Evolutionary conservation across 1,284 basidiomycete genomes (phyloP).

Genomic region (Vanrija pseudolonga): DNA sequence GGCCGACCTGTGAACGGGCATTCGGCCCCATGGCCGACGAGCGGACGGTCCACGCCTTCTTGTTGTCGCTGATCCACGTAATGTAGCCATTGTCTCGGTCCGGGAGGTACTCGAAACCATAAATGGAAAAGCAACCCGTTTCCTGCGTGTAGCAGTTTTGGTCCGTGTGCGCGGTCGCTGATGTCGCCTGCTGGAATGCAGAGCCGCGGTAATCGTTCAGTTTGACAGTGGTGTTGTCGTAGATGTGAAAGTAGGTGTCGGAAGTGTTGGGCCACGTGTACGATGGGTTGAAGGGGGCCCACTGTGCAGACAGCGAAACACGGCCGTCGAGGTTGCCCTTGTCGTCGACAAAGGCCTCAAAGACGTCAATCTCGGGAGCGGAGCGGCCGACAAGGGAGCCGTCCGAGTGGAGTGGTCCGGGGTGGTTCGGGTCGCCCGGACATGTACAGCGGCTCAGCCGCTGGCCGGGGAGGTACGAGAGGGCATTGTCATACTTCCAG

Average conservation of each 20-base stretch:
- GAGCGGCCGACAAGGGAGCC: constrained; percentile 74
- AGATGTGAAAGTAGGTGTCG: constrained; percentile 52
- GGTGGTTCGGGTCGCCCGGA: constrained; percentile 63
- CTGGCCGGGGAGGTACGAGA: constrained; percentile 72
- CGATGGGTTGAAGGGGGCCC: constrained; percentile 46
- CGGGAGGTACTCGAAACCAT: constrained; percentile 65
- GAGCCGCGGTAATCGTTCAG: constrained; percentile 58
- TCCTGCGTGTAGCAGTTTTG: constrained; percentile 47
- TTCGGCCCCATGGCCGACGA: constrained; percentile 71
- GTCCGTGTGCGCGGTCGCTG: constrained; percentile 32
- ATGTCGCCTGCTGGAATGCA: constrained; percentile 60
- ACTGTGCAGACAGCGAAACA: constrained; percentile 46
- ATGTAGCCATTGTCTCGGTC: constrained; percentile 62
- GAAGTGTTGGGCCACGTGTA: constrained; percentile 43
- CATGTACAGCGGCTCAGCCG: constrained; percentile 77
- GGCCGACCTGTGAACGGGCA: constrained; percentile 61
- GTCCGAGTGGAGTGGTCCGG: constrained; percentile 63
- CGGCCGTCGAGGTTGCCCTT: neutral
- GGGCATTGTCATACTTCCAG: constrained; percentile 37
- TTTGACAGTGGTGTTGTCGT: constrained; percentile 50
- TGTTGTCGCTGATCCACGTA: constrained; percentile 66
- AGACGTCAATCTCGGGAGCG: constrained; percentile 80
- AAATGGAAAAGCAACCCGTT: constrained; percentile 55
- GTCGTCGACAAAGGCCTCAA: constrained; percentile 60
- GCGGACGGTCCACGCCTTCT: constrained; percentile 71